These are phyloP conservation scores for Trichoderma sp. DNA, from an alignment of 2,329 filamentous ascomycete species.

Conservation along the genomic window DNA sequence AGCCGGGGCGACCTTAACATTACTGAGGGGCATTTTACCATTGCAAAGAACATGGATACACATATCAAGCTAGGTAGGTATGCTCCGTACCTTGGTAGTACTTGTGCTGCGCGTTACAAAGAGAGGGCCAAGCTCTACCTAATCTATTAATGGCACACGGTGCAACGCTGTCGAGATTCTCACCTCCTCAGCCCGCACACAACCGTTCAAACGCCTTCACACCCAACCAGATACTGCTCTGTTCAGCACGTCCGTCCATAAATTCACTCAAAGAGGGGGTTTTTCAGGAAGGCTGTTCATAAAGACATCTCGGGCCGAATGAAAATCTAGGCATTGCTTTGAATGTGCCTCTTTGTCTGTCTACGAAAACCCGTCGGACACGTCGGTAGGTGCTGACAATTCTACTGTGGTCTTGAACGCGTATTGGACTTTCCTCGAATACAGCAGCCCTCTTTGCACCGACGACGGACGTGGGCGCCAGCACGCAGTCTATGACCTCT, in stretches of 20 bases:
- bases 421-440: neutral
- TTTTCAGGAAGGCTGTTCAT: neutral
- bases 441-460: neutral
- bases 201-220: neutral
- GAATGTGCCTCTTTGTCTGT: neutral
- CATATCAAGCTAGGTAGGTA: neutral
- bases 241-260: neutral
- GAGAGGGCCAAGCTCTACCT: neutral
- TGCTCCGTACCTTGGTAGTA: neutral
- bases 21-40: neutral
- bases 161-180: conserved; percentile 7
- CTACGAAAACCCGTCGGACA: neutral
- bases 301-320: conserved; percentile 12
- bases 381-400: neutral
- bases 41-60: neutral
- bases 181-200: conserved; percentile 10
- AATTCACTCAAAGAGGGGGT: conserved; percentile 17
- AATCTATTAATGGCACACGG: conserved; percentile 7
- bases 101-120: neutral
- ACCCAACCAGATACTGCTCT: conserved; percentile 2
- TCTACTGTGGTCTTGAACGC: neutral
- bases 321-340: neutral
- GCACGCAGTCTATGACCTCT: neutral
- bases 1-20: neutral
- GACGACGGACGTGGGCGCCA: neutral